These are phyloP conservation scores for Saturnispora quitensis DNA, from an alignment of 805 yeast species.

Conservation along the genomic window DNA sequence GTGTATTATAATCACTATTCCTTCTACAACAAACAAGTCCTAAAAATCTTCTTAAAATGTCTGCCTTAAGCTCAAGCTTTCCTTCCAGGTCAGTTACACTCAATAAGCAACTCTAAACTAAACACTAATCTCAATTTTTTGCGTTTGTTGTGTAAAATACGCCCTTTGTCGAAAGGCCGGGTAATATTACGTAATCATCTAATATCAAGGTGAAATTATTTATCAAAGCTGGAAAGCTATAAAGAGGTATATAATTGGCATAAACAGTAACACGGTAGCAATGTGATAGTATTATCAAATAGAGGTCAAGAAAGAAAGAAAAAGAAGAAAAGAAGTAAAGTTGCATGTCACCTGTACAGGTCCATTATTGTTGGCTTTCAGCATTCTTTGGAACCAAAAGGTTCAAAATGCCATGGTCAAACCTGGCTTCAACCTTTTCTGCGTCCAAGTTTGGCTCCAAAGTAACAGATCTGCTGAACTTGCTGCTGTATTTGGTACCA, in stretches of 20 bases:
- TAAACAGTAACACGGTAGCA: too few species aligned
- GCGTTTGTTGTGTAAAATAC: not conserved
- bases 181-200: not conserved
- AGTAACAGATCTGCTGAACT: conserved; percentile 19
- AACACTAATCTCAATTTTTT: not conserved
- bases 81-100: not conserved
- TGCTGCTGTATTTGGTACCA: conserved; percentile 11
- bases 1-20: not conserved
- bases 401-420: conserved; percentile 36
- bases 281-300: too few species aligned
- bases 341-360: conserved; percentile 1
- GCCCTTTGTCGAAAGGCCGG: not conserved
- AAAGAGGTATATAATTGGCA: not conserved
- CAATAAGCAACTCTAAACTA: not conserved
- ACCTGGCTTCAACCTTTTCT: conserved; percentile 36
- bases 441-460: conserved; percentile 37
- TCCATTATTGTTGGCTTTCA: not conserved
- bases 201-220: too few species aligned
- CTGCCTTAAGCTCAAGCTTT: not conserved
- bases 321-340: not conserved
- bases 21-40: not conserved
- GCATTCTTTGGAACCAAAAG: conserved; percentile 32
- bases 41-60: not conserved
- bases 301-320: not conserved
- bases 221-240: not conserved